Evolutionary conservation across 305 asterid genomes (phyloP).

Genomic region (Caryopteris hybrid): DNA sequence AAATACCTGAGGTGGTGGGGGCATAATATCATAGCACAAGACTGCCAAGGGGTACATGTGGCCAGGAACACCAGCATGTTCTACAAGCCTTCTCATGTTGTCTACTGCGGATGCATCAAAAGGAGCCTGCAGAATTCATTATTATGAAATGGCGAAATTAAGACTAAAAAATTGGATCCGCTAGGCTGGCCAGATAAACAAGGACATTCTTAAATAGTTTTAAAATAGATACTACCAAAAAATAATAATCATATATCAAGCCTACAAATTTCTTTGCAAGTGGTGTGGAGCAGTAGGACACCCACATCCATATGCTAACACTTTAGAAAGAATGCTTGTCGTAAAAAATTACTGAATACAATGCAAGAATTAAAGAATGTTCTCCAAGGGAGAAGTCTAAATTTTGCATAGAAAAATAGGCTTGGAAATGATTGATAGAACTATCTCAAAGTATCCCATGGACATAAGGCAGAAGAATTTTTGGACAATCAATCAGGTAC

Average conservation of each 20-base stretch:
- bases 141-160: slow-evolving; percentile 15
- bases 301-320: not conserved
- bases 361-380: not conserved
- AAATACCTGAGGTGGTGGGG: slow-evolving; percentile 79
- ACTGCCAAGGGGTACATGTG: slow-evolving; percentile 75
- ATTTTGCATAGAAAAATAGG: not conserved
- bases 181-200: not conserved
- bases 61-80: slow-evolving; percentile 82
- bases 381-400: not conserved
- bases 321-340: not conserved
- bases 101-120: slow-evolving; percentile 76
- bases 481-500: not conserved
- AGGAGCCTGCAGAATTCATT: slow-evolving; percentile 52
- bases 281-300: not conserved
- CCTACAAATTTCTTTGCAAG: not conserved
- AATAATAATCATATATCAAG: not conserved
- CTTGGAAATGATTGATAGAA: not conserved
- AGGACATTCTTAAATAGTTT: not conserved
- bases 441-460: not conserved
- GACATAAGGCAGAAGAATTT: not conserved
- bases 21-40: slow-evolving; percentile 79
- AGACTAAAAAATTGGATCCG: not conserved
- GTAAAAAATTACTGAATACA: not conserved
- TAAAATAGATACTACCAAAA: not conserved
- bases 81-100: slow-evolving; percentile 88